Conservation (phyloP, 768 basidiomycete genomes). For the Lentinula guzmanii region DNA sequence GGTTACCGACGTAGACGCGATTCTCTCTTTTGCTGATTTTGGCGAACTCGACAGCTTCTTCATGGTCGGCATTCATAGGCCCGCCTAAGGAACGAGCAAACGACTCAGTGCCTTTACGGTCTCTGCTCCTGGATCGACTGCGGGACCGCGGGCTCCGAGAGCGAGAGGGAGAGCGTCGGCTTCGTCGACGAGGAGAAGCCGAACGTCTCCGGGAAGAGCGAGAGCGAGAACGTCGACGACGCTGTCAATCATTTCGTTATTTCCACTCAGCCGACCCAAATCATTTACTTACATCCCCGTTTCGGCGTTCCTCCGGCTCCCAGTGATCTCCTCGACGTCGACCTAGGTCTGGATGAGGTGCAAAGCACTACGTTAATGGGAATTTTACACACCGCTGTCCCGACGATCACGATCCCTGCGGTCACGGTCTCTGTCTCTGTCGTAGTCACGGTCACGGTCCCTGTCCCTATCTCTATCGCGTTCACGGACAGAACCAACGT, state of each 20-base stretch:
- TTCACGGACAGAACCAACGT: conserved; percentile 26
- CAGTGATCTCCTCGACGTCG: conserved; percentile 65
- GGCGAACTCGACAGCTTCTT: conserved; percentile 93
- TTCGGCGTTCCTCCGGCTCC: conserved; percentile 78
- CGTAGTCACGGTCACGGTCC: conserved; percentile 26
- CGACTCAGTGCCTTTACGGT: conserved; percentile 54
- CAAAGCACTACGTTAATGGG: background rate
- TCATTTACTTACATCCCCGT: conserved; percentile 52
- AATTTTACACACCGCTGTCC: conserved; percentile 43
- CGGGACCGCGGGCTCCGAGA: conserved; percentile 53
- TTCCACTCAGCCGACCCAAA: background rate
- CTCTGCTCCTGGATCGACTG: conserved; percentile 49
- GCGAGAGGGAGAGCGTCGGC: conserved; percentile 63
- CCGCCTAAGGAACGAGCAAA: conserved; percentile 81
- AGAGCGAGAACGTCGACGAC: conserved; percentile 17
- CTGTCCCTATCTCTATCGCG: conserved; percentile 33
- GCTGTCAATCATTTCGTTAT: conserved; percentile 25
- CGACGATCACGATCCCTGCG: conserved; percentile 36
- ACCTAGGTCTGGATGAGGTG: conserved; percentile 22
- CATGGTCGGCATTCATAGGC: conserved; percentile 85
- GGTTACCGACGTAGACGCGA: conserved; percentile 96
- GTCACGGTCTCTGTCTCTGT: conserved; percentile 13
- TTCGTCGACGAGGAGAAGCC: conserved; percentile 57
- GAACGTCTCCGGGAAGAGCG: conserved; percentile 52
- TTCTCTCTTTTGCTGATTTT: conserved; percentile 98